Percentiles rank a stretch among this genome's conserved stretches.
Evolutionary conservation across 1,139 yeast genomes (phyloP).

Genomic region (Debaryomycetaceae sp.): DNA sequence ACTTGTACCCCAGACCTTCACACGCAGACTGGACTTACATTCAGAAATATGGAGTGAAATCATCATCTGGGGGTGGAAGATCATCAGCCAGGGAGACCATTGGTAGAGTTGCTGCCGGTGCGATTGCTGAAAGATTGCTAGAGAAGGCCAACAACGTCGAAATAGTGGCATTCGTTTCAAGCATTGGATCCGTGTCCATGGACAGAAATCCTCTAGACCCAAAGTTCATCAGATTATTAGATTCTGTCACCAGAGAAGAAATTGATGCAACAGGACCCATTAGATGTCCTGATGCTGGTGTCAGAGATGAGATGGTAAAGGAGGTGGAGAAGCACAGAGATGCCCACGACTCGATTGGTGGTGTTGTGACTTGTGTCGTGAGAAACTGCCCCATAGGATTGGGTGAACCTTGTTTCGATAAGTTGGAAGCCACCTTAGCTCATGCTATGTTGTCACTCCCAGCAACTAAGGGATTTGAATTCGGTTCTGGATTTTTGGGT

Average conservation of each 20-base stretch:
- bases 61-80: slow-evolving; percentile 96
- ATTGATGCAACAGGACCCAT: slow-evolving; percentile 89
- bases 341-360: slow-evolving; percentile 90
- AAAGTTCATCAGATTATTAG: slow-evolving; percentile 61
- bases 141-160: slow-evolving; percentile 77
- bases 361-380: slow-evolving; percentile 95
- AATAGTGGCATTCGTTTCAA: slow-evolving; percentile 92
- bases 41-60: slow-evolving; percentile 85
- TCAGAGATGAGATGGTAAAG: slow-evolving; percentile 78
- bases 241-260: slow-evolving; percentile 78
- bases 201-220: slow-evolving; percentile 66
- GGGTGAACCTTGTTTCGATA: slow-evolving; percentile 97
- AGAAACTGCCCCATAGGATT: slow-evolving; percentile 91
- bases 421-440: slow-evolving; percentile 88
- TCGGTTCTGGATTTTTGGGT: slow-evolving; percentile 94
- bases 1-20: slow-evolving; percentile 92
- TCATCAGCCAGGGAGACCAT: slow-evolving; percentile 97
- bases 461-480: slow-evolving; percentile 96
- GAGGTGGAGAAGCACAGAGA: slow-evolving; percentile 86
- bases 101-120: slow-evolving; percentile 98
- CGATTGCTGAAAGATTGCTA: slow-evolving; percentile 91
- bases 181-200: slow-evolving; percentile 79
- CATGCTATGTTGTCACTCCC: slow-evolving; percentile 98
- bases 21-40: slow-evolving; percentile 96
- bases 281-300: slow-evolving; percentile 80